phyloP scores from a whole-genome alignment of 2,329 filamentous ascomycete genomes.

The Cordyceps cateniannulata region DNA sequence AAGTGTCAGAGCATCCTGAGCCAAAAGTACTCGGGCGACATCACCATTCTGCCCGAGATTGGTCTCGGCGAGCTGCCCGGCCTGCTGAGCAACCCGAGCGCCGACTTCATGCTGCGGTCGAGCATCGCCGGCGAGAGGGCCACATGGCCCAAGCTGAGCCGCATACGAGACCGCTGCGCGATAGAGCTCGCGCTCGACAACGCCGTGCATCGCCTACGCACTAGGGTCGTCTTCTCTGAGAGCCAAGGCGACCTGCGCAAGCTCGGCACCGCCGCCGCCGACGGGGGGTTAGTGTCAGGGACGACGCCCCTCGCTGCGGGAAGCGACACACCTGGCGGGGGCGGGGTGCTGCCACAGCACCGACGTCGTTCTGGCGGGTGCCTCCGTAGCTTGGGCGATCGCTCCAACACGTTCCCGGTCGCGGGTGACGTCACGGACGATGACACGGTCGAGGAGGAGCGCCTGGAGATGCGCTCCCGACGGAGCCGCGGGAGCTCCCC shows the following conservation, averaged over 20 bases:
- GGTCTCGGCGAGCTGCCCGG: slow-evolving; percentile 65
- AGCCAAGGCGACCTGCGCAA: slow-evolving; percentile 55
- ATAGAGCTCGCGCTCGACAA: slow-evolving; percentile 80
- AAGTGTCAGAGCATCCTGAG: slow-evolving; percentile 77
- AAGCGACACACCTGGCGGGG: slow-evolving; percentile 15
- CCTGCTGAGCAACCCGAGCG: slow-evolving; percentile 76
- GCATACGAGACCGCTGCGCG: slow-evolving; percentile 79
- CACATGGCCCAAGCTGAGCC: slow-evolving; percentile 84
- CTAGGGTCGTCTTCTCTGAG: slow-evolving; percentile 62
- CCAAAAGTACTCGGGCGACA: slow-evolving; percentile 90
- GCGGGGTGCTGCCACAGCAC: slow-evolving; percentile 29
- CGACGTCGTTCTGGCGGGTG: slow-evolving; percentile 47
- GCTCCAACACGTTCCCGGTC: slow-evolving; percentile 28
- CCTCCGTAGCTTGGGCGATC: slow-evolving; percentile 33
- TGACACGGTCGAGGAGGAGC: slow-evolving; percentile 38
- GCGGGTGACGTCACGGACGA: slow-evolving; percentile 32
- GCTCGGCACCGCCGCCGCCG: slow-evolving; percentile 25
- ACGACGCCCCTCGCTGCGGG: slow-evolving; percentile 13
- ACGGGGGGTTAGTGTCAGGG: no score
- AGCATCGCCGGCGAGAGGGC: slow-evolving; percentile 75
- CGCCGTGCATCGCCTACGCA: slow-evolving; percentile 62
- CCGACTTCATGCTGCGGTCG: slow-evolving; percentile 78
- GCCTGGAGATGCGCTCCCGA: slow-evolving; percentile 34
- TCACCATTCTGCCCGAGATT: slow-evolving; percentile 84
- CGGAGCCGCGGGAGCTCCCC: slow-evolving; percentile 21